Conservation (phyloP, 169 alveolate genomes). For the Plasmodium vivax region DNA sequence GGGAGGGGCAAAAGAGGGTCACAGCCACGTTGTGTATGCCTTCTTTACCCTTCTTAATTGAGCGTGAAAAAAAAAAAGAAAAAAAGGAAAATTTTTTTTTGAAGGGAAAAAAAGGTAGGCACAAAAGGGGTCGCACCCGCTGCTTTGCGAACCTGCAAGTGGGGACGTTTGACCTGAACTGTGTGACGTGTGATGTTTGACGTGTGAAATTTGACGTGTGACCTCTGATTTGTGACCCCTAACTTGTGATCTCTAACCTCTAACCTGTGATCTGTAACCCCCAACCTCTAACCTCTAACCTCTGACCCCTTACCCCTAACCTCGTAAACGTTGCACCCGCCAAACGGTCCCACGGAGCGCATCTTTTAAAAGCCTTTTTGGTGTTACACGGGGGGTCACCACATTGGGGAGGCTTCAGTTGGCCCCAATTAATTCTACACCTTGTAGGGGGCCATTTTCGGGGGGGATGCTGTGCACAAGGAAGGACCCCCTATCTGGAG, state of each 20-base stretch:
- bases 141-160: neutral
- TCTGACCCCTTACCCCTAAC: too few species aligned
- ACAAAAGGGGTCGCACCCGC: neutral
- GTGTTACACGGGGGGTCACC: neutral
- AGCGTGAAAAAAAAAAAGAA: neutral
- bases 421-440: neutral
- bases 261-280: too few species aligned
- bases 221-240: too few species aligned
- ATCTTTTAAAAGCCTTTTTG: neutral
- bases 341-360: neutral
- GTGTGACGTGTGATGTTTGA: neutral
- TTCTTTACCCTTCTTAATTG: neutral
- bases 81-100: neutral
- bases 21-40: neutral
- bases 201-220: too few species aligned
- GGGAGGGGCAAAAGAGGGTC: neutral
- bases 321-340: neutral
- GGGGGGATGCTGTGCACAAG: neutral
- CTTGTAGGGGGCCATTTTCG: neutral
- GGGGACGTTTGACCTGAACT: neutral
- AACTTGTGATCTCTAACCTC: too few species aligned
- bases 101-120: neutral
- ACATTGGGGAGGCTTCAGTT: neutral
- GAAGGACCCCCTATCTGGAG: neutral
- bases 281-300: too few species aligned